Base-by-base conservation (phyloP, 164 flowering plant species). In the Taxillus chinensis region DNA sequence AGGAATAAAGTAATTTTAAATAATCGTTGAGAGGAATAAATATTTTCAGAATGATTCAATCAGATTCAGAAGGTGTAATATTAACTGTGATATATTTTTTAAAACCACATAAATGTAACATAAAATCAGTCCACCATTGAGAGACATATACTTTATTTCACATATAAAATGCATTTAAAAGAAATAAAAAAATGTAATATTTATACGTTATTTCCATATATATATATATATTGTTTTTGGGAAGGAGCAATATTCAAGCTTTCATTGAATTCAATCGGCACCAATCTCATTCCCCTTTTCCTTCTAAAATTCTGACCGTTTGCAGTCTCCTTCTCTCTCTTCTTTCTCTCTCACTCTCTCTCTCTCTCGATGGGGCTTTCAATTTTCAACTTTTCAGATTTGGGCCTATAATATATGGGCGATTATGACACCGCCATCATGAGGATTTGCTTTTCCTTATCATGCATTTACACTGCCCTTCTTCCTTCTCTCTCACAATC, bases 401-500 rank as follows among this genome's bases (percentile, higher is more conserved):
- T 48, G 1, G 13, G 75, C 57, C 58, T 68, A 27, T 27, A 27
- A 27, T 69, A 59, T 77, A 68, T 77, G 57, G 64, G 65, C 75
- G 80, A 73, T 68, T 50, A 63, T 75, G 81, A 75, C 83, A 73
- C 63, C 8, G 50, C 39, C 76, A 80, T 77, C 81, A 80, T 75
- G 79, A 80, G 72, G 27, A 73, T 73, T 57, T 77, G 39, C 70
- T 76, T 80, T 68, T 75, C 79, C 74, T 65, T 69, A 73, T 77
- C 75, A 69, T 73, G 62, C 76, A 77, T 64, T 73, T 70, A 57
- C 62, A 72, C 54, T 58, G 65, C 54, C 39, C 40, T 17, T 41
- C 46, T 13, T 57, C 40, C 50, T 46, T 52, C 55, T 15, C 61
- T 62, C 41, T 58, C 64, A 45, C 57, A 61, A 57, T 52, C 68